Evolutionary conservation across 2,329 filamentous ascomycete species (phyloP), one percentile per base, ranked within the genome.

Genomic region (Xylaria arbuscula): DNA sequence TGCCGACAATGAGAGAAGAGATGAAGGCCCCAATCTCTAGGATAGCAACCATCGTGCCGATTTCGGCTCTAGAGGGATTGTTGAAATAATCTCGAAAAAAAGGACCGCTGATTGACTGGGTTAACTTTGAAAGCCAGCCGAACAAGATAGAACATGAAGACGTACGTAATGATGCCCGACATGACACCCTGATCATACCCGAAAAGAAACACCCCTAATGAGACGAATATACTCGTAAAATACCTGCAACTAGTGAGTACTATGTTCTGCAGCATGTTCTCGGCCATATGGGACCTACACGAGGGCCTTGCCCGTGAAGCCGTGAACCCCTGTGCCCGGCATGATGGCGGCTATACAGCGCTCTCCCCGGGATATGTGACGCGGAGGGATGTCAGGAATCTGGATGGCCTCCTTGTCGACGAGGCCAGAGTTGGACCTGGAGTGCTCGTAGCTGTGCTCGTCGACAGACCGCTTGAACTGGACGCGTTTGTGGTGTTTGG

Each of bases 41-140:
- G 75, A 99, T 98, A 73, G 96, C 95, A 66, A 99, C 96, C 91
- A 98, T 98, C 34, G 94, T 98, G 68, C 95, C 96, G 67, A 99
- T 90, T 79, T 97, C 89, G 55, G 94, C 93, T 75, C 89, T 88
- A 28, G 93, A 91, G 22, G 96, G 96, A 75, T 98, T 90, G 76
- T 94, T 86, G 82, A 99, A 98, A 80, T 97, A 97, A 78, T 94
- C 89, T 80, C 91, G 93, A 80, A 99, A 99, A 80, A 92, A 92
- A 10, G 89, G 87, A 71, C 94, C 94, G 66, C 94, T 98, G 62
- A 62, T 22, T 50, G 50, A 36, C 28, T 17, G 51, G 15, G 69
- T 77, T 71, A 76, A 65, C 36, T 28, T 36, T 13, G 58, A 45
- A 38, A 62, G 17, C 17, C 53, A n/a, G 42, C 11, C 53, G 59